These are phyloP conservation scores for Rhynchosporium agropyri DNA, from an alignment of 2,329 filamentous ascomycete genomes.

Conservation along the genomic window DNA sequence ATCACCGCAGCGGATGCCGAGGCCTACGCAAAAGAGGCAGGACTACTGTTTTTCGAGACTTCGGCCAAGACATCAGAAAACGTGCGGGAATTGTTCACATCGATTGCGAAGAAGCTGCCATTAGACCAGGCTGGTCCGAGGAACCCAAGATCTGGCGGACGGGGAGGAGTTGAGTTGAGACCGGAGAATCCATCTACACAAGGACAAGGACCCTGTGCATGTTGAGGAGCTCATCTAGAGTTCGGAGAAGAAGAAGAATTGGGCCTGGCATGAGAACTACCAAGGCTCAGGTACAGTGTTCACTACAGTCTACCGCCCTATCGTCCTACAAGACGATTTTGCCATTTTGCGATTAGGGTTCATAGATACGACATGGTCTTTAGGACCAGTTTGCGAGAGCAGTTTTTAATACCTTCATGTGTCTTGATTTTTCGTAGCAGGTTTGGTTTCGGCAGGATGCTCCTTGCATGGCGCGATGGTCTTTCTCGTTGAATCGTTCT, in stretches of 20 bases:
- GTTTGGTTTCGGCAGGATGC: constrained; percentile 36
- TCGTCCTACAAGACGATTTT: constrained; percentile 33
- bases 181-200: constrained; percentile 57
- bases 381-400: constrained; percentile 33
- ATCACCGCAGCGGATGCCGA: constrained; percentile 88
- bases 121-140: constrained; percentile 94
- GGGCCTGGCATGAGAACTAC: constrained; percentile 21
- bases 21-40: constrained; percentile 91
- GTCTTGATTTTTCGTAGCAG: constrained; percentile 37
- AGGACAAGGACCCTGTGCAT: constrained; percentile 63
- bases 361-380: constrained; percentile 29
- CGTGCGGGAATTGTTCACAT: constrained; percentile 92
- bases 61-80: constrained; percentile 98
- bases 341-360: constrained; percentile 27
- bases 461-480: constrained; percentile 41
- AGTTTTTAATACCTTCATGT: constrained; percentile 43
- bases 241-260: constrained; percentile 29
- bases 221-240: constrained; percentile 49
- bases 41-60: constrained; percentile 96
- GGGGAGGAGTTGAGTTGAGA: constrained; percentile 65
- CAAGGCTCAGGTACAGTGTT: constrained; percentile 15
- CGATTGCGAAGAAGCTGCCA: constrained; percentile 96
- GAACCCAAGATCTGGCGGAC: constrained; percentile 69
- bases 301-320: constrained; percentile 22
- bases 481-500: constrained; percentile 39